Conservation (phyloP, 371 early-diverging fungal species). For the Syncephalastrum monosporum region DNA sequence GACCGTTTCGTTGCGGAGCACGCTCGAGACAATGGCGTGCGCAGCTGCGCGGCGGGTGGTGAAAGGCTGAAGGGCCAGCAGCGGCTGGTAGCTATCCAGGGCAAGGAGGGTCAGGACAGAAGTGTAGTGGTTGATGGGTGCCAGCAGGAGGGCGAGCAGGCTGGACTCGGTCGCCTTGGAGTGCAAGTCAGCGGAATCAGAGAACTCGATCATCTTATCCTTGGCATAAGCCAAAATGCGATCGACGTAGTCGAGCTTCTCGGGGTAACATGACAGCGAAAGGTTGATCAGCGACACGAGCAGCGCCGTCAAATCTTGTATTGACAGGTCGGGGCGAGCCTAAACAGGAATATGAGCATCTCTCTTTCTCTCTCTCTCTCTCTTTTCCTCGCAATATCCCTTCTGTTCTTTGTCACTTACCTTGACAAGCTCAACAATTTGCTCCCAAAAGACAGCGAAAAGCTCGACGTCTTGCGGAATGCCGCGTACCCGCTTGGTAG, state of each 20-base stretch:
- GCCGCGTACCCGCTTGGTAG: constrained; percentile 54
- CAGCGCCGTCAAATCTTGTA: constrained; percentile 87
- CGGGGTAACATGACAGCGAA: constrained; percentile 92
- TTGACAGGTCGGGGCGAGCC: constrained; percentile 82
- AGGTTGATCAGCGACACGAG: constrained; percentile 84
- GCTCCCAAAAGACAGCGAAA: constrained; percentile 94
- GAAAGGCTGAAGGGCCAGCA: constrained; percentile 79
- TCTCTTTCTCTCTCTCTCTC: not conserved
- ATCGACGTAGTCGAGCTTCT: constrained; percentile 81
- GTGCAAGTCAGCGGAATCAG: constrained; percentile 56
- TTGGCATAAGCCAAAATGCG: constrained; percentile 84
- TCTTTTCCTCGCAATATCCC: not conserved
- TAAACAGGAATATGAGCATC: constrained; percentile 4
- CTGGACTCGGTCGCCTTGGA: constrained; percentile 59
- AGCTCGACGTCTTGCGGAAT: constrained; percentile 84
- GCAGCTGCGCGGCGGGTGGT: constrained; percentile 80
- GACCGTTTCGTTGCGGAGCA: constrained; percentile 63
- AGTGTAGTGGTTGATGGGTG: constrained; percentile 74
- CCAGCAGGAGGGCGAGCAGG: constrained; percentile 64
- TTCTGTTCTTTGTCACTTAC: constrained; percentile 29
- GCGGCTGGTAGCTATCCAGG: constrained; percentile 70
- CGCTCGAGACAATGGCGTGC: constrained; percentile 67
- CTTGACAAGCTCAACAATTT: constrained; percentile 87
- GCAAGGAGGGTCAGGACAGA: constrained; percentile 62
- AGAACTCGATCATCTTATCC: constrained; percentile 56